Evolutionary conservation across 1,284 basidiomycete genomes (phyloP), one percentile per base, ranked within the genome.

Genomic region (Somion occarium): DNA sequence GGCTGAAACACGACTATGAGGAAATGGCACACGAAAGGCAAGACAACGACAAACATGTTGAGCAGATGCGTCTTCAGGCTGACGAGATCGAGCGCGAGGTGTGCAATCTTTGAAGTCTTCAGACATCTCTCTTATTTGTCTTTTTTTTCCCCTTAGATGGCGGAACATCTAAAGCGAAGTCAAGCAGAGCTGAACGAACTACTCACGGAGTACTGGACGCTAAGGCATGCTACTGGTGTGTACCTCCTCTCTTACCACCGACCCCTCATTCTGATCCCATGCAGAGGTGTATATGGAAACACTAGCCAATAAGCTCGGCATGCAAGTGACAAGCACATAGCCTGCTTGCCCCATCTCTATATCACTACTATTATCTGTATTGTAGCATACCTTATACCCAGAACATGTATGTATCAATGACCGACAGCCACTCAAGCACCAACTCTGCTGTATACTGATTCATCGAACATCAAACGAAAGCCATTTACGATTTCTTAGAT

Each of bases 231-330:
- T 62, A 85, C 88, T 56, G 88, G 91, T 89, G 64, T 57, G 72
- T 65, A 20, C 4, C 12, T 15, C 13, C 7, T 27, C 18, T 52
- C 11, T 27, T 23, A 30, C 47, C n/a, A 52, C 3, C 22, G 11
- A 23, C 15, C 27, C 22, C 48, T 38, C 30, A 45, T 51, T 53
- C 41, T 57, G 25, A 34, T 44, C 19, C 13, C 5, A 22, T 53
- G 11, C 59, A 89, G 87, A 88, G 64, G 76, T 88, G 1, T 90
- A 88, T 59, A 89, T 89, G 85, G 87, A 89, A 64, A 88, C 82
- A 0, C 69, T 90, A 15, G 84, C 86, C 2, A 85, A 86, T 65
- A 78, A 79, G 55, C 63, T 80, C 25, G 85, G 64, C 1, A 66
- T 66, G 62, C 64, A 64, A 25, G 64, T 66, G 18, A 59, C 60